Percentiles rank a stretch among this genome's conserved stretches.
Conservation (phyloP, 2,329 filamentous ascomycete genomes). For the Sporothrix brunneoviolacea region DNA sequence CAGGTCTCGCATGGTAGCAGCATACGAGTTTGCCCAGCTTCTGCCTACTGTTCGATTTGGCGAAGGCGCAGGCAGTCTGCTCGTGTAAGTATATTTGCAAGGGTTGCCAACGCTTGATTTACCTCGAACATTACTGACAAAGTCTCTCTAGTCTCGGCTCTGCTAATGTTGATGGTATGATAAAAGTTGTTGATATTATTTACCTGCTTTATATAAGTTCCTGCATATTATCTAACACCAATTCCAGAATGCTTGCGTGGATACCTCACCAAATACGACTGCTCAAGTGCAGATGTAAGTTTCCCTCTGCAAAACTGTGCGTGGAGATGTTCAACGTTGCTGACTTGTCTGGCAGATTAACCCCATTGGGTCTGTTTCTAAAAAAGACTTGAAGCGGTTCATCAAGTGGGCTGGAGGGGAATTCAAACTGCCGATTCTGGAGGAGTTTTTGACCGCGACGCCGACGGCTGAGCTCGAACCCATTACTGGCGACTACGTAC, state of each 20-base stretch:
- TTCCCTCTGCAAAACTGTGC: too few relatives aligned
- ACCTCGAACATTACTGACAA: background rate
- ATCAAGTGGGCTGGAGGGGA: conserved; percentile 55
- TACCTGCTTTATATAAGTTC: too few relatives aligned
- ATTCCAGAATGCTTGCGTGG: conserved; percentile 30
- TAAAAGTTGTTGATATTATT: too few relatives aligned
- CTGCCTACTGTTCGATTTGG: conserved; percentile 17
- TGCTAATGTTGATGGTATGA: conserved; percentile 20
- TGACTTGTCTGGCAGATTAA: conserved; percentile 36
- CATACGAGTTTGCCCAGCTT: conserved; percentile 39
- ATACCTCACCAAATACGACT: conserved; percentile 67
- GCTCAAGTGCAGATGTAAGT: conserved; percentile 21
- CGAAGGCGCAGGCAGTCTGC: conserved; percentile 18
- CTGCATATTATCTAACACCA: conserved; percentile 23
- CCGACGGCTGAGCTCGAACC: conserved; percentile 60
- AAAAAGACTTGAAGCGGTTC: conserved; percentile 63
- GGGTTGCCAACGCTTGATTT: too few relatives aligned
- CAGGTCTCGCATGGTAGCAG: conserved; percentile 47
- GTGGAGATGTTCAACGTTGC: background rate
- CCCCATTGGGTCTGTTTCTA: conserved; percentile 55
- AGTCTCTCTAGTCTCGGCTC: conserved; percentile 14
- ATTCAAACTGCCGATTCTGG: conserved; percentile 58
- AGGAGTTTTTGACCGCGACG: conserved; percentile 57
- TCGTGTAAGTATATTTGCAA: conserved; percentile 13
- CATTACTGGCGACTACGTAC: conserved; percentile 53